phyloP scores from a whole-genome alignment of 2,329 filamentous ascomycete genomes.

The Orbilia quercus region DNA sequence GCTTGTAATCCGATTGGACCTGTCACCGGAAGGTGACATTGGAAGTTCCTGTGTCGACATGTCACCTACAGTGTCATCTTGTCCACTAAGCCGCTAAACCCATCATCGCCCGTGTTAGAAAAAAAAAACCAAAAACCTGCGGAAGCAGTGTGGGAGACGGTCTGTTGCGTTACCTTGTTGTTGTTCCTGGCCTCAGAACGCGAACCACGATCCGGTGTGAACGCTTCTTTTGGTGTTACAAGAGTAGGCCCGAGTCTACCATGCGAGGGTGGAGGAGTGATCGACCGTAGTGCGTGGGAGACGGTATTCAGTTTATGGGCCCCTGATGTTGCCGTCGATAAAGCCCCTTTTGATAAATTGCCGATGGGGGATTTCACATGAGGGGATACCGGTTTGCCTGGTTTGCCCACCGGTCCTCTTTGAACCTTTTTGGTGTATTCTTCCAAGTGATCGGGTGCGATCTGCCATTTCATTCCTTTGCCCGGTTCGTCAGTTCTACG shows the following conservation, averaged over 20 bases:
- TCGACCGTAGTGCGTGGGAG: conserved; percentile 29
- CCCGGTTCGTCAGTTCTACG: conserved; percentile 93
- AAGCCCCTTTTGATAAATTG: conserved; percentile 9
- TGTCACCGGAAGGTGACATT: conserved; percentile 53
- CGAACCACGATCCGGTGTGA: conserved; percentile 69
- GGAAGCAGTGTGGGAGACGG: no score
- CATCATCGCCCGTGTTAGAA: conserved; percentile 60
- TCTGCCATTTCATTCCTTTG: conserved; percentile 99
- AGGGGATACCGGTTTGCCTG: conserved; percentile 55
- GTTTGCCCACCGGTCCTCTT: conserved; percentile 55
- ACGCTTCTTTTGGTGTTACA: conserved; percentile 66
- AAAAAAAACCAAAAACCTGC: no score
- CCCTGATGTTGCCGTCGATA: conserved; percentile 18
- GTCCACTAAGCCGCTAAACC: conserved; percentile 56
- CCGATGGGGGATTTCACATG: conserved; percentile 40
- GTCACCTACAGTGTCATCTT: conserved; percentile 54
- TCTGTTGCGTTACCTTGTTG: conserved; percentile 57
- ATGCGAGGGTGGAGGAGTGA: conserved; percentile 65
- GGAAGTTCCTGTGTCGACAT: conserved; percentile 40
- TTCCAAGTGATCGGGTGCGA: conserved; percentile 82
- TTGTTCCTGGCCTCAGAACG: conserved; percentile 58
- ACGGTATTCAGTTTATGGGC: conserved; percentile 32
- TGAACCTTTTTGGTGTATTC: conserved; percentile 80
- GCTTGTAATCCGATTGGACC: conserved; percentile 22
- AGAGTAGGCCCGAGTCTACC: conserved; percentile 63